Conservation (phyloP, 305 asterid genomes). For the Fraxinus angustifolia region DNA sequence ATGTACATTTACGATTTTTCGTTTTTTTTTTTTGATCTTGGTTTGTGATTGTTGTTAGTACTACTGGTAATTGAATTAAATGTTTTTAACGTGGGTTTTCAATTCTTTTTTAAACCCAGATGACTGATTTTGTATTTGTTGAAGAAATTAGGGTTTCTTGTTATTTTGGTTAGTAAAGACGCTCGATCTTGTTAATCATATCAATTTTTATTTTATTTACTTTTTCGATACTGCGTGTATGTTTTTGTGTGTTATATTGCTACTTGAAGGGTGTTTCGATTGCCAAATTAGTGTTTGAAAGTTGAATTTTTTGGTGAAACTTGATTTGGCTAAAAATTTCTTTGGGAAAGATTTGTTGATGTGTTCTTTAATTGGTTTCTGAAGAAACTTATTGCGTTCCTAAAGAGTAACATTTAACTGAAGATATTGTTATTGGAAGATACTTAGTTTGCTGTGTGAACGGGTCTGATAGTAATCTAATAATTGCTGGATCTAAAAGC, state of each 20-base stretch:
- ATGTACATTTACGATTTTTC: not conserved
- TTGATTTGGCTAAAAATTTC: not conserved
- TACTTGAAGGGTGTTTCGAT: not conserved
- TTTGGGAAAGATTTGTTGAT: not conserved
- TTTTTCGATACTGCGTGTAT: not conserved
- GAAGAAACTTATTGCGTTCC: not conserved
- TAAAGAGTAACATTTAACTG: not conserved
- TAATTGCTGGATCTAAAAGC: not conserved
- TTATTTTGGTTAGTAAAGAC: not conserved
- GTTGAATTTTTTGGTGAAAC: not conserved
- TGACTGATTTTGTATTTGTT: not conserved
- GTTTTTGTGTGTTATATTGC: not conserved
- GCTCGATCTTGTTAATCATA: not conserved
- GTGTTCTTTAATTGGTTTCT: not conserved
- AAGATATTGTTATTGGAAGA: not conserved
- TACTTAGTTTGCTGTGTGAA: not conserved
- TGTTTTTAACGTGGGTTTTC: not conserved
- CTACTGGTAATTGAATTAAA: not conserved
- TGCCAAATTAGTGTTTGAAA: not conserved
- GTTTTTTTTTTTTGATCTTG: not conserved
- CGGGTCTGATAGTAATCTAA: not conserved
- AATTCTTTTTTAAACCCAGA: not conserved
- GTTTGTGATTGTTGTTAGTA: not conserved
- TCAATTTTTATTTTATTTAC: not conserved
- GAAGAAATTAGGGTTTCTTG: conserved; percentile 7